Base-by-base conservation (phyloP, 768 basidiomycete genomes). In the Sistotremastrum niveocremeum region DNA sequence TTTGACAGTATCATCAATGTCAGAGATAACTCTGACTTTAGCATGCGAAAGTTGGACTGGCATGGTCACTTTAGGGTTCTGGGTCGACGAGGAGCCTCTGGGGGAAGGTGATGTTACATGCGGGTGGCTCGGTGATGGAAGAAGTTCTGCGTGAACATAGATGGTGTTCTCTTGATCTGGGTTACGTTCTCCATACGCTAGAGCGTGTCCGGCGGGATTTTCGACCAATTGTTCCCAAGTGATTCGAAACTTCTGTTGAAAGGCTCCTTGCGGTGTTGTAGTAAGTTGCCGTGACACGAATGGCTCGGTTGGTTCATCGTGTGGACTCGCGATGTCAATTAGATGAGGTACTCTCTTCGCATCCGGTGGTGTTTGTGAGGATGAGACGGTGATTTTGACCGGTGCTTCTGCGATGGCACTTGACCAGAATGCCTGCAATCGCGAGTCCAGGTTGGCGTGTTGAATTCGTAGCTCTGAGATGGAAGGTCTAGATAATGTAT, bases 1-100 rank as follows among this genome's bases (percentile, higher is more conserved):
- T 57, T 93, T 93, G 47, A 95, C 71, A 0, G 93, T 97, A 62
- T 97, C 93, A 56, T 97, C 93, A 38, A 97, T 83, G 54, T 97
- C 93, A 6, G 89, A 93, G 9, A 97, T 81, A 46, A 94, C 74
- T 11, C 87, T 79, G 9, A 93, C 62, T 2, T 73, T 72, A 2
- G 74, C 72, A 54, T 78, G 65, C 0, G 81, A 74, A 34, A 88
- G 68, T 28, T 65, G 61, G 4, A 67, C 49, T 1, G 50, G 42
- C 7, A 64, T 54, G 4, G 52, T 42, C 2, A 60, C 40, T 1
- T 46, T 49, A 6, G 56, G 50, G 9, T 55, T 56, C 3, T 6
- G 34, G 36, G 34, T 38, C 33, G 29, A n/a, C 29, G 34, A 7
- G 54, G 43, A 2, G 46, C 42, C 37, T 51, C 47, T 6, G 45